These are phyloP conservation scores for Aphanoascus verrucosus DNA, from an alignment of 2,329 filamentous ascomycete species.

Conservation along the genomic window DNA sequence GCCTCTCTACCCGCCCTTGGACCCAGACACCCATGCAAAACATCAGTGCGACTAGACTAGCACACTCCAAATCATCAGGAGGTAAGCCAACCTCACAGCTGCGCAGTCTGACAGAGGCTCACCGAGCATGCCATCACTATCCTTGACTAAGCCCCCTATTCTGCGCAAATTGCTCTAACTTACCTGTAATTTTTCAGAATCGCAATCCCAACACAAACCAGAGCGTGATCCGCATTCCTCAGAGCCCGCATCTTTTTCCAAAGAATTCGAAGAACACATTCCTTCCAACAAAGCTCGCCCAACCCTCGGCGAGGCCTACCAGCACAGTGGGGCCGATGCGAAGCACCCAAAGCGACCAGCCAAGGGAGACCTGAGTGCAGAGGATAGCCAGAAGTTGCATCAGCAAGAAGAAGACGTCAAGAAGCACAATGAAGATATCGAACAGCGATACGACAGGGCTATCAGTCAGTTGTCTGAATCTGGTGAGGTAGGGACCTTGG, in stretches of 20 bases:
- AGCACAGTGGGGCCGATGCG: constrained; percentile 15
- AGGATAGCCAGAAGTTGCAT: constrained; percentile 11
- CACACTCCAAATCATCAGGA: constrained; percentile 1
- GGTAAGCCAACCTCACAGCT: neutral
- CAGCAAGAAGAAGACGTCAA: constrained; percentile 12
- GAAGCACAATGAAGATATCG: constrained; percentile 17
- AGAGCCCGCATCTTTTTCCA: constrained; percentile 13
- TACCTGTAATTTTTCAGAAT: neutral
- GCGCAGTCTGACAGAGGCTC: neutral
- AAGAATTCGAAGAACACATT: constrained; percentile 16
- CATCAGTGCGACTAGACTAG: neutral
- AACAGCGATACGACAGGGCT: constrained; percentile 15
- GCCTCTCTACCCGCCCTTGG: neutral
- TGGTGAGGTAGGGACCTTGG: constrained; percentile 10
- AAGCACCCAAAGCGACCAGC: constrained; percentile 14
- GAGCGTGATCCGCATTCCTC: constrained; percentile 10
- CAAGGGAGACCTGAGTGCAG: constrained; percentile 13
- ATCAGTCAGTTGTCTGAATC: constrained; percentile 13
- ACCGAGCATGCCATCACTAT: neutral
- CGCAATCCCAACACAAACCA: constrained; percentile 9
- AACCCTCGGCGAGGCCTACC: constrained; percentile 16
- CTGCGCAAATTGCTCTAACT: neutral
- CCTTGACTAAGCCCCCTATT: no score
- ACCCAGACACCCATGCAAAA: neutral
- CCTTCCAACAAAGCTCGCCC: constrained; percentile 17